phyloP scores from a whole-genome alignment of 768 basidiomycete genomes.

The Termitomyces sp. region DNA sequence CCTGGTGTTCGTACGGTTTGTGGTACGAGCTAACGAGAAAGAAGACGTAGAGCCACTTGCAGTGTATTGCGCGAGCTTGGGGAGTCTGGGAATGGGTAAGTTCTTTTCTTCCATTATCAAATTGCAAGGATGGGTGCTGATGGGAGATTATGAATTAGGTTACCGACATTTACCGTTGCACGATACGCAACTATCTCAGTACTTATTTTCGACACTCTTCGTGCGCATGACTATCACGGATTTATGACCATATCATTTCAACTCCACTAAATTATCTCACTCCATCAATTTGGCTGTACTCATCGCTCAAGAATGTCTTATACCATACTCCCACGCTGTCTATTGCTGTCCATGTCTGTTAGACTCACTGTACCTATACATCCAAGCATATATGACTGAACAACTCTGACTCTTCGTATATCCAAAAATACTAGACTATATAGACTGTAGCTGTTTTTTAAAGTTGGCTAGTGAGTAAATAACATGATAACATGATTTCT shows the following conservation, averaged over 20 bases:
- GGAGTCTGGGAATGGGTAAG: slow-evolving; percentile 68
- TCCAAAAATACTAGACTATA: not conserved
- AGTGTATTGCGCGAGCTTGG: slow-evolving; percentile 71
- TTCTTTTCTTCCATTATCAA: slow-evolving; percentile 2
- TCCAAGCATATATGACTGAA: not conserved
- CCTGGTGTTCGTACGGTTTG: slow-evolving; percentile 80
- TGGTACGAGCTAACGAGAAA: slow-evolving; percentile 61
- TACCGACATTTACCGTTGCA: slow-evolving; percentile 93
- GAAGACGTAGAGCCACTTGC: slow-evolving; percentile 66
- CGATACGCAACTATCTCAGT: slow-evolving; percentile 83
- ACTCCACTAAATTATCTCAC: not conserved
- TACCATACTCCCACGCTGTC: not conserved
- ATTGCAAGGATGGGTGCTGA: not conserved
- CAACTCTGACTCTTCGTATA: not conserved
- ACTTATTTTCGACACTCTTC: slow-evolving; percentile 91
- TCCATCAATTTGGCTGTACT: not conserved
- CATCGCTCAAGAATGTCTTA: not conserved
- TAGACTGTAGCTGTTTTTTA: not conserved
- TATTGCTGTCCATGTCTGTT: not conserved
- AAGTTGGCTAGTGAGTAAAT: too few relatives aligned
- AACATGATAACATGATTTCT: too few relatives aligned
- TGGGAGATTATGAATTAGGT: slow-evolving; percentile 37
- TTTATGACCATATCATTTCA: not conserved
- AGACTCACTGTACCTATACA: not conserved
- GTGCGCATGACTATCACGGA: slow-evolving; percentile 54